phyloP scores from a whole-genome alignment of 2,329 filamentous ascomycete species.

The Thielaviopsis cerberus region DNA sequence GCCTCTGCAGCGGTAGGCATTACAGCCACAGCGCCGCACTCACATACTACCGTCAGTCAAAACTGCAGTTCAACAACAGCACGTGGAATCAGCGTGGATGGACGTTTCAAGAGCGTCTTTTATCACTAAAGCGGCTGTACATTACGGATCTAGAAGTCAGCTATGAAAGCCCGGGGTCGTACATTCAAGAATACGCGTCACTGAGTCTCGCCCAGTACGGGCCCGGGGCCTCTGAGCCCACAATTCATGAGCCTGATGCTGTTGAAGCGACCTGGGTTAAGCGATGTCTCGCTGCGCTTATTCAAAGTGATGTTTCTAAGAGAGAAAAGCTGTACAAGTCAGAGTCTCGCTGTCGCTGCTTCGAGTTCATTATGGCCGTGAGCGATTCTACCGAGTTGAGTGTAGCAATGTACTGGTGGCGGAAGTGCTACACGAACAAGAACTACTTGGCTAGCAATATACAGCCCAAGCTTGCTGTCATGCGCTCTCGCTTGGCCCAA shows the following conservation, averaged over 20 bases:
- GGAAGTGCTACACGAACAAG: background rate
- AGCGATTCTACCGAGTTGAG: background rate
- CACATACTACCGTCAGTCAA: background rate
- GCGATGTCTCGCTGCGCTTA: background rate
- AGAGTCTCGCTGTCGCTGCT: background rate
- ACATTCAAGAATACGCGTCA: background rate
- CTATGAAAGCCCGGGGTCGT: background rate
- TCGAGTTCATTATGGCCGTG: background rate
- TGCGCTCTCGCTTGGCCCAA: background rate
- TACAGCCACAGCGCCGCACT: background rate
- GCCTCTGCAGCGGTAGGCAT: too few relatives aligned
- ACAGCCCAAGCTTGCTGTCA: background rate
- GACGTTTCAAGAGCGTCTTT: background rate
- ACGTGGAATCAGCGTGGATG: background rate
- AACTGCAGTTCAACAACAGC: background rate
- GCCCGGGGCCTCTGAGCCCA: background rate
- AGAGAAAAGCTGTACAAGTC: background rate
- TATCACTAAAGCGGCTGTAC: background rate
- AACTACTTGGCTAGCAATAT: background rate
- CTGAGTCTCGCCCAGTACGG: background rate
- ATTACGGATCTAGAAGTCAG: background rate
- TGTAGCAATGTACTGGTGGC: background rate
- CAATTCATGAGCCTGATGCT: background rate
- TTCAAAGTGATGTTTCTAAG: background rate
- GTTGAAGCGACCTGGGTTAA: background rate